Evolutionary conservation across 139 green algal species (phyloP), one percentile per base, ranked within the genome.

Genomic region (Edaphochlamys debaryana): DNA sequence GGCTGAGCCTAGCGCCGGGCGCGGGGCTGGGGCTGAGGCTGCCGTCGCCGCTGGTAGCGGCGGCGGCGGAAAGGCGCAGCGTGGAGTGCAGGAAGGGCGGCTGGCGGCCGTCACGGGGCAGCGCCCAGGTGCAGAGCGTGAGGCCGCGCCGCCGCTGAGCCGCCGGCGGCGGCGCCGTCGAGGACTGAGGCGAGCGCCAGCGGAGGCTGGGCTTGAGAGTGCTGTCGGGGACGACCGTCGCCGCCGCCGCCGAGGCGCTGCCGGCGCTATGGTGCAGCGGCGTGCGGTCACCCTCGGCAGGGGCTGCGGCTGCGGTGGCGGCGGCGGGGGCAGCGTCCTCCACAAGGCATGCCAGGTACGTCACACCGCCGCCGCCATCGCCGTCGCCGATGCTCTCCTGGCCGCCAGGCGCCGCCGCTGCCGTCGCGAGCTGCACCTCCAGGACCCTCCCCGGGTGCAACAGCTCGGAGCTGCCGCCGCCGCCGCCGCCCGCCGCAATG

Each of bases 371-470:
- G 23, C 19, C 19, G 54, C 54, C 23, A 6, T 17, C 54, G 54
- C 54, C 54, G n/a, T n/a, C n/a, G n/a, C n/a, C n/a, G n/a, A n/a
- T n/a, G n/a, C n/a, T n/a, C n/a, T n/a, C n/a, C n/a, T 58, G 48
- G 17, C 52, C n/a, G 56, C 56, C 9, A 54, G 45, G 32, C 29
- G 27, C 22, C 34, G 30, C 63, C 6, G 66, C 1, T 40, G 23
- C 56, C n/a, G n/a, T n/a, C n/a, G n/a, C 63, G 22, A 82, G 4
- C 22, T 73, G 62, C 75, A 74, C 62, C 42, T 66, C 29, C 34
- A 73, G 42, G 23, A 82, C 76, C 32, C 45, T 22, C 1, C 76
- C 76, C n/a, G 76, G 76, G 42, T 74, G 76, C 41, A 74, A 11
- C 64, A 82, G 45, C 64, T 82, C 76, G 9, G 13, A 30, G 54